Conservation (phyloP, 2,329 filamentous ascomycete genomes). For the Sporothrix euskadiensis region DNA sequence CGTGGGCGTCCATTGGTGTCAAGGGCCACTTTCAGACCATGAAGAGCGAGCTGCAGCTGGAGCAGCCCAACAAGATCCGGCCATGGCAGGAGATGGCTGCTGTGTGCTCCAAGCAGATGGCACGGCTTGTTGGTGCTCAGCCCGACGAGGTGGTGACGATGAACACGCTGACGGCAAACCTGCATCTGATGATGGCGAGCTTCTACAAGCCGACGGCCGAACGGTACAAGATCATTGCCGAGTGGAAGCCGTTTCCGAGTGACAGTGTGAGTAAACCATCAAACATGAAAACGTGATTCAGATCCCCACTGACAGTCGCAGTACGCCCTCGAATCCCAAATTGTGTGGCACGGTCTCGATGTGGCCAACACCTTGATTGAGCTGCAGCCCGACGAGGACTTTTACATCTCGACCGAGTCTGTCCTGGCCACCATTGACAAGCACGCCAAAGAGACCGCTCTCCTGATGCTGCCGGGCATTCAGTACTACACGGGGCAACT, state of each 20-base stretch:
- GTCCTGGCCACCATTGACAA: slow-evolving; percentile 73
- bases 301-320: slow-evolving; percentile 38
- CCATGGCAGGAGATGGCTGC: slow-evolving; percentile 80
- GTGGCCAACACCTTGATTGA: slow-evolving; percentile 70
- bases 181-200: slow-evolving; percentile 80
- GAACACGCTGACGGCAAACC: slow-evolving; percentile 80
- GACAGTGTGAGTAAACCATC: slow-evolving; percentile 57
- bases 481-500: slow-evolving; percentile 92
- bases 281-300: background rate
- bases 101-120: slow-evolving; percentile 67
- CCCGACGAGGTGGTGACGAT: slow-evolving; percentile 83
- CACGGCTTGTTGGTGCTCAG: slow-evolving; percentile 71
- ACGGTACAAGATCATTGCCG: slow-evolving; percentile 78
- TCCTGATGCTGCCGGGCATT: slow-evolving; percentile 80
- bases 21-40: slow-evolving; percentile 77
- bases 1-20: slow-evolving; percentile 83
- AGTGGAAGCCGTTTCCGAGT: slow-evolving; percentile 86
- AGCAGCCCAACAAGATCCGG: slow-evolving; percentile 54
- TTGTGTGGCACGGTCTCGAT: slow-evolving; percentile 67
- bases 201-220: slow-evolving; percentile 72
- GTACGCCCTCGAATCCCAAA: slow-evolving; percentile 82
- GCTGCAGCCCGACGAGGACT: slow-evolving; percentile 63
- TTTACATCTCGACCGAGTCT: slow-evolving; percentile 66
- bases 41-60: slow-evolving; percentile 45
- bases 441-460: slow-evolving; percentile 69